These are phyloP conservation scores for Neonectria hederae DNA, from an alignment of 2,329 filamentous ascomycete genomes.

Conservation along the genomic window DNA sequence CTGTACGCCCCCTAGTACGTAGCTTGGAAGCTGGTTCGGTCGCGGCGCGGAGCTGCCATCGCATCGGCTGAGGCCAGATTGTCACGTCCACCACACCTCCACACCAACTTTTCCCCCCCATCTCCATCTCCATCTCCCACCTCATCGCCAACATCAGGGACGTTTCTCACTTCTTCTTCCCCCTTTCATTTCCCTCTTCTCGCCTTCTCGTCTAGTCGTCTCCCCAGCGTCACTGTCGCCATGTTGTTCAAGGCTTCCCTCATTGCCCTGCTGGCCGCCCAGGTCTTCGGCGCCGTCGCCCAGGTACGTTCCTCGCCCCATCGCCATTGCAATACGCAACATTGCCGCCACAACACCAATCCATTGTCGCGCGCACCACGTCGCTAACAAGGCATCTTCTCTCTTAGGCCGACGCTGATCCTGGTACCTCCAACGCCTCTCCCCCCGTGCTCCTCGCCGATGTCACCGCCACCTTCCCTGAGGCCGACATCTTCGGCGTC, in stretches of 20 bases:
- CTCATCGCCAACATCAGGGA: conserved; percentile 25
- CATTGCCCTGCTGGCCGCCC: conserved; percentile 76
- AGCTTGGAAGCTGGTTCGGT: conserved; percentile 28
- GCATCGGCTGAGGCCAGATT: conserved; percentile 42
- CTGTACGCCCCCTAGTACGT: conserved; percentile 6
- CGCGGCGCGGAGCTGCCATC: conserved; percentile 5
- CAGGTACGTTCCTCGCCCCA: conserved; percentile 59
- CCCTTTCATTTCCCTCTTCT: conserved; percentile 16
- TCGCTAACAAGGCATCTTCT: not conserved
- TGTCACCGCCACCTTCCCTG: conserved; percentile 69
- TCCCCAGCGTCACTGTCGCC: conserved; percentile 27
- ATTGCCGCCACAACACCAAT: not conserved
- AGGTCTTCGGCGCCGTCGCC: conserved; percentile 71
- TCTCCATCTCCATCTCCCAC: conserved; percentile 36
- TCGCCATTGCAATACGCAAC: not conserved
- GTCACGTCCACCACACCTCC: conserved; percentile 32
- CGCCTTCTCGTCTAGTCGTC: conserved; percentile 14
- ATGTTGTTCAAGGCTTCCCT: conserved; percentile 83
- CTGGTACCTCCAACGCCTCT: conserved; percentile 37
- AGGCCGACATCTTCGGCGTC: conserved; percentile 88
- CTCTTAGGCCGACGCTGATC: conserved; percentile 29
- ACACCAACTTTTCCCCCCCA: conserved; percentile 30
- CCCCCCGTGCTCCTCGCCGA: conserved; percentile 64
- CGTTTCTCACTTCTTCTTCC: conserved; percentile 20
- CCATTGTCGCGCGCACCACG: conserved; percentile 16